Conservation (phyloP, 345 rosid genomes). For the Sisymbrium altissimum region DNA sequence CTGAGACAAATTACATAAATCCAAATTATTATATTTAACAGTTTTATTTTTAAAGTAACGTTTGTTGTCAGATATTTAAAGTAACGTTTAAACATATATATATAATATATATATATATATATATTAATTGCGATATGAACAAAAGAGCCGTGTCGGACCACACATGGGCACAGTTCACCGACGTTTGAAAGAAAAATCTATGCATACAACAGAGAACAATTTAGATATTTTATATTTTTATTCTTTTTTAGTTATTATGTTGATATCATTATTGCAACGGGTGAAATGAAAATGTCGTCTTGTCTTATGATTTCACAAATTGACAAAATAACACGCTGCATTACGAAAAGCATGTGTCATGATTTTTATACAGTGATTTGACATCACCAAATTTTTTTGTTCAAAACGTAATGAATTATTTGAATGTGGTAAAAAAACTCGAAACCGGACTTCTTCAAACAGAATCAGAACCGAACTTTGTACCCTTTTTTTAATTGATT, state of each 20-base stretch:
- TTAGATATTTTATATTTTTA: neutral
- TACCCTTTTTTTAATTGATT: neutral
- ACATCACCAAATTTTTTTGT: neutral
- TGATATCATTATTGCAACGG: constrained; percentile 15
- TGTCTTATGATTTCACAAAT: constrained; percentile 26
- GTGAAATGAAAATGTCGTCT: constrained; percentile 23
- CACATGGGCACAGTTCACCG: constrained; percentile 20
- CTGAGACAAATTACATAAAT: neutral
- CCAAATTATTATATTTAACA: too few species aligned
- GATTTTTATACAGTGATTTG: constrained; percentile 27
- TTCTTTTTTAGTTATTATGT: neutral
- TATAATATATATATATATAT: neutral
- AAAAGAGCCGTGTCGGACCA: constrained; percentile 33
- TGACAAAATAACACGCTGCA: constrained; percentile 13
- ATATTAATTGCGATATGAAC: neutral
- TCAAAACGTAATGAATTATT: constrained; percentile 11
- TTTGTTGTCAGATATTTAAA: too few species aligned
- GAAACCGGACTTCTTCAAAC: constrained; percentile 9
- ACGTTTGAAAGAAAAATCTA: constrained; percentile 19
- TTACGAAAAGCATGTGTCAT: neutral
- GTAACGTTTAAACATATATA: too few species aligned
- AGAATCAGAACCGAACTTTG: constrained; percentile 19
- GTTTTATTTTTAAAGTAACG: too few species aligned
- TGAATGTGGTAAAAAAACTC: neutral
- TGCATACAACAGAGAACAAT: constrained; percentile 12